Evolutionary conservation across 345 rosid genomes (phyloP).

Genomic region (Hypericum perforatum): DNA sequence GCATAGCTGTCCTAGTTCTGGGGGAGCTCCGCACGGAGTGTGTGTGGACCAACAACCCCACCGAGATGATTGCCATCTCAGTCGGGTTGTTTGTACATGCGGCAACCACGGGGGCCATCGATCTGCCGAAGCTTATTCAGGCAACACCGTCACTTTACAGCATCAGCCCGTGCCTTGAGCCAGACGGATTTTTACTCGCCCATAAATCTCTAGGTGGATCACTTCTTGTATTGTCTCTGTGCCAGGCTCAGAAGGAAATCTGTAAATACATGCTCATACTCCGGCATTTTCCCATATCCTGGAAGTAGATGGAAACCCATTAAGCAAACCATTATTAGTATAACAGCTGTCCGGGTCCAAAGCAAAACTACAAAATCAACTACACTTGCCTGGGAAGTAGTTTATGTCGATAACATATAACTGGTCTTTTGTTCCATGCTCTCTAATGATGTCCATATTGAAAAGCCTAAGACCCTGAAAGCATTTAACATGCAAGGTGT

Average conservation of each 20-base stretch:
- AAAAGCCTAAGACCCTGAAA: constrained; percentile 60
- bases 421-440: constrained; percentile 56
- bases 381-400: constrained; percentile 71
- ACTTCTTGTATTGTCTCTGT: constrained; percentile 41
- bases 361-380: no score
- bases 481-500: background rate
- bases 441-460: constrained; percentile 72
- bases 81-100: no score
- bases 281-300: constrained; percentile 90
- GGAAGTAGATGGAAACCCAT: constrained; percentile 12
- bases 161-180: background rate
- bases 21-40: no score
- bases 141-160: no score
- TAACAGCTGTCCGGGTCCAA: no score
- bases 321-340: no score
- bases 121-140: no score
- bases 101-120: no score
- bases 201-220: constrained; percentile 11
- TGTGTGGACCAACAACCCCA: no score
- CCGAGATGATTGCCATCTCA: no score
- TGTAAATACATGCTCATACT: constrained; percentile 62
- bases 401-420: constrained; percentile 74
- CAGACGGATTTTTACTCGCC: background rate
- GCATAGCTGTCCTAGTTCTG: no score
- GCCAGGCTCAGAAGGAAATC: constrained; percentile 62